These are phyloP conservation scores for Macadamia tetraphylla DNA, from an alignment of 164 flowering plant species.

Conservation along the genomic window DNA sequence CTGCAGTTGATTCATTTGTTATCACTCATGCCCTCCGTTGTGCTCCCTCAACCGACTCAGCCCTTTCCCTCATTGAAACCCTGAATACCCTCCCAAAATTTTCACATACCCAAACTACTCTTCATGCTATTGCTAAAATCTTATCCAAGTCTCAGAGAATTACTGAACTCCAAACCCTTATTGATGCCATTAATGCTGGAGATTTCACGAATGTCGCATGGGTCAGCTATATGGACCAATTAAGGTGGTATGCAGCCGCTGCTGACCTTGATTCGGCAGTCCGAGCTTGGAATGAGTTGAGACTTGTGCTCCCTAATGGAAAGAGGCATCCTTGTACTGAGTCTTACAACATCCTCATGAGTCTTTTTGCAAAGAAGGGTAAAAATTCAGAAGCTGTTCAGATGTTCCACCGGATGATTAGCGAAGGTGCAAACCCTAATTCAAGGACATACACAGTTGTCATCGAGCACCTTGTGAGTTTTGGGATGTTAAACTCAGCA, in stretches of 20 bases:
- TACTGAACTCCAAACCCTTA: constrained; percentile 42
- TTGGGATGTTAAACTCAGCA: constrained; percentile 51
- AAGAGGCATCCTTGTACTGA: constrained; percentile 51
- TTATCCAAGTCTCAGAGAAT: constrained; percentile 46
- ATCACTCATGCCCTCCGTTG: constrained; percentile 65
- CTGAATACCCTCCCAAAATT: constrained; percentile 41
- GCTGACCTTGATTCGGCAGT: constrained; percentile 57
- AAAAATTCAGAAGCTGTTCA: constrained; percentile 51
- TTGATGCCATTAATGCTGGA: constrained; percentile 47
- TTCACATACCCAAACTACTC: constrained; percentile 40
- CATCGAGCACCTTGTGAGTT: constrained; percentile 57
- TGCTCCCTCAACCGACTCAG: constrained; percentile 72
- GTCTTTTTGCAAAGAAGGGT: constrained; percentile 40
- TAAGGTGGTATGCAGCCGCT: constrained; percentile 53
- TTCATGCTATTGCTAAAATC: constrained; percentile 57
- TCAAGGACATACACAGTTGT: constrained; percentile 68
- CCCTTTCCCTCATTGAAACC: constrained; percentile 47
- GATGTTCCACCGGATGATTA: constrained; percentile 43
- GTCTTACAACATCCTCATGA: constrained; percentile 69
- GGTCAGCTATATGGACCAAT: constrained; percentile 56
- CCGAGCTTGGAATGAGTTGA: constrained; percentile 48
- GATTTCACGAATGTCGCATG: constrained; percentile 36
- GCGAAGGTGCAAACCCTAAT: constrained; percentile 75
- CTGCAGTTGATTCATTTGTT: constrained; percentile 64
- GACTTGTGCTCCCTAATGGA: constrained; percentile 9